These are phyloP conservation scores for Fusarium sp. DNA, from an alignment of 2,329 filamentous ascomycete species.

Conservation along the genomic window DNA sequence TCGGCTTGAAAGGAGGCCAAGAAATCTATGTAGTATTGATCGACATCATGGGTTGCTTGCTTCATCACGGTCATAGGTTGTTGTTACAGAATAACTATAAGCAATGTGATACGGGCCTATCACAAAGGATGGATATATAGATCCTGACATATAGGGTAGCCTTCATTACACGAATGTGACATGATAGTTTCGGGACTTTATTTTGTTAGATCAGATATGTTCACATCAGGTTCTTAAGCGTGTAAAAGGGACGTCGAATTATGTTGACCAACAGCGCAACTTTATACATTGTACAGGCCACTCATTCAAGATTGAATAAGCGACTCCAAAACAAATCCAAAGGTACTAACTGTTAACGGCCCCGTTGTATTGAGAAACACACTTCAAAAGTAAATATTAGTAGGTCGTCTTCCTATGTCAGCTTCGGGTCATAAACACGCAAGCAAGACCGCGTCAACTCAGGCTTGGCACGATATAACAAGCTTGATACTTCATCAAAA, in stretches of 20 bases:
- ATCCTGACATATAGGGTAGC: slow-evolving; percentile 4
- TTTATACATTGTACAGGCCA: not conserved
- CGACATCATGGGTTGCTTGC: not conserved
- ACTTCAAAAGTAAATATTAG: not conserved
- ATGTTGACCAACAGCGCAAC: not conserved
- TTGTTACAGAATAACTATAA: slow-evolving; percentile 3
- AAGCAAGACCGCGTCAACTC: slow-evolving; percentile 1
- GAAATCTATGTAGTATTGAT: not conserved
- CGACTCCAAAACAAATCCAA: not conserved
- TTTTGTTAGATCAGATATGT: not conserved
- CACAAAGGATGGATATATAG: not conserved
- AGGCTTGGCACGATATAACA: slow-evolving; percentile 26
- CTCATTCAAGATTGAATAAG: not conserved
- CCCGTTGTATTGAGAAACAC: not conserved
- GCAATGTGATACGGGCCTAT: not conserved
- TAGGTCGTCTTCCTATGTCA: not conserved
- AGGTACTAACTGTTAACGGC: not conserved
- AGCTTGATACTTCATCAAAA: slow-evolving; percentile 12
- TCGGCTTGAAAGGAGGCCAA: not conserved
- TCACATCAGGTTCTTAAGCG: not conserved
- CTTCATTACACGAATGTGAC: not conserved
- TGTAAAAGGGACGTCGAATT: not conserved
- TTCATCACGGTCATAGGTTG: slow-evolving; percentile 3
- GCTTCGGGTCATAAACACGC: not conserved
- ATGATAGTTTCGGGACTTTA: not conserved